Evolutionary conservation across 2,329 filamentous ascomycete genomes (phyloP).

Genomic region (Thelonectria rubi): DNA sequence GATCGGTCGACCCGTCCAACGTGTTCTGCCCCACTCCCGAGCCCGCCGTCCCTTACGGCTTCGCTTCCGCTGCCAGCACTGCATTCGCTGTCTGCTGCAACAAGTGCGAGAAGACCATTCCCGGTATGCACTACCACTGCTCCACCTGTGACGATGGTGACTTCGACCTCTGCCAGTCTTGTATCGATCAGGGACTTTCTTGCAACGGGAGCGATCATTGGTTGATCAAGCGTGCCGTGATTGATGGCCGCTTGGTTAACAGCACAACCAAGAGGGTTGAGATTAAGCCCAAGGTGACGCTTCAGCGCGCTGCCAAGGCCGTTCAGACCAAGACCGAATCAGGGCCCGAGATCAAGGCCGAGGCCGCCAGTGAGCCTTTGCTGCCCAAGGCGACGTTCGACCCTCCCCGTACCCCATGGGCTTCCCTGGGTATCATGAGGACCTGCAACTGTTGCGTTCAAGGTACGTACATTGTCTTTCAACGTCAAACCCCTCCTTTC

Average conservation of each 20-base stretch:
- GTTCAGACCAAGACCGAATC: constrained; percentile 27
- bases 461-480: constrained; percentile 36
- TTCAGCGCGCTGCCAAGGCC: constrained; percentile 60
- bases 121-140: constrained; percentile 91
- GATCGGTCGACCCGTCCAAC: constrained; percentile 5
- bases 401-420: constrained; percentile 32
- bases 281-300: constrained; percentile 67
- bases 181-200: constrained; percentile 77
- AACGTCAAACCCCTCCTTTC: no score
- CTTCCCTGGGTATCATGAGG: constrained; percentile 54
- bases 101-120: constrained; percentile 80
- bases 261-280: constrained; percentile 85
- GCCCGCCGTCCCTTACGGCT: constrained; percentile 4
- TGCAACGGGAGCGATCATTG: constrained; percentile 86
- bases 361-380: constrained; percentile 27
- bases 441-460: constrained; percentile 75
- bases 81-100: constrained; percentile 93
- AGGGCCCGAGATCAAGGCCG: constrained; percentile 37
- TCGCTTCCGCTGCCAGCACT: constrained; percentile 28
- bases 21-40: constrained; percentile 16
- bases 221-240: constrained; percentile 90
- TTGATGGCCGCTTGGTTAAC: constrained; percentile 80
- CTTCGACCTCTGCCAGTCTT: constrained; percentile 88
- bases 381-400: constrained; percentile 36
- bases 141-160: constrained; percentile 92